Conservation (phyloP, 139 green algal species). For the Tetradesmus obliquus region DNA sequence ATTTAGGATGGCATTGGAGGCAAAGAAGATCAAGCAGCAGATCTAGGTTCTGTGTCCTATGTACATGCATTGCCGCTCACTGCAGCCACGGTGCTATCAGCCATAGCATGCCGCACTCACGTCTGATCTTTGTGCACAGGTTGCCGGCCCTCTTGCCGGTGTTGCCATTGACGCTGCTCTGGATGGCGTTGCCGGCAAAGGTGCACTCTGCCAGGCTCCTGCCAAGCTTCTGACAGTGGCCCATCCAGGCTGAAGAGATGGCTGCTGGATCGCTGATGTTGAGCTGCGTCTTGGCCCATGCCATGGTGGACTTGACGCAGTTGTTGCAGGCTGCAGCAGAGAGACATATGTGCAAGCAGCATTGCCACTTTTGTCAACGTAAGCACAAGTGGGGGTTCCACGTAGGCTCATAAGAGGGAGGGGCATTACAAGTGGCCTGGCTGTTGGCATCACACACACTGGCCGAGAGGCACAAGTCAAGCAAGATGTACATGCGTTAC, state of each 20-base stretch:
- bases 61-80: too few species aligned
- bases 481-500: too few species aligned
- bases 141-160: constrained; percentile 1
- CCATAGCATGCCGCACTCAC: not conserved
- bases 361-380: not conserved
- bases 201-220: not conserved
- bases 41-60: too few species aligned
- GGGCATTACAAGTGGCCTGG: too few species aligned
- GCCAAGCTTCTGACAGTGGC: not conserved
- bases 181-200: not conserved
- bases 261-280: not conserved
- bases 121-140: constrained; percentile 1
- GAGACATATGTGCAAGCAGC: not conserved
- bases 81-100: too few species aligned
- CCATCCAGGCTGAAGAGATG: not conserved
- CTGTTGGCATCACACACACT: too few species aligned
- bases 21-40: too few species aligned
- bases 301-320: not conserved
- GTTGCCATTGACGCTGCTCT: not conserved
- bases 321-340: constrained; percentile 1
- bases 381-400: not conserved
- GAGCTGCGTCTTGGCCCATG: not conserved
- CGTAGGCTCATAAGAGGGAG: too few species aligned
- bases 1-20: too few species aligned
- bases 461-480: too few species aligned